Evolutionary conservation across 2,329 filamentous ascomycete genomes (phyloP).

Genomic region (Piedraia hortae): DNA sequence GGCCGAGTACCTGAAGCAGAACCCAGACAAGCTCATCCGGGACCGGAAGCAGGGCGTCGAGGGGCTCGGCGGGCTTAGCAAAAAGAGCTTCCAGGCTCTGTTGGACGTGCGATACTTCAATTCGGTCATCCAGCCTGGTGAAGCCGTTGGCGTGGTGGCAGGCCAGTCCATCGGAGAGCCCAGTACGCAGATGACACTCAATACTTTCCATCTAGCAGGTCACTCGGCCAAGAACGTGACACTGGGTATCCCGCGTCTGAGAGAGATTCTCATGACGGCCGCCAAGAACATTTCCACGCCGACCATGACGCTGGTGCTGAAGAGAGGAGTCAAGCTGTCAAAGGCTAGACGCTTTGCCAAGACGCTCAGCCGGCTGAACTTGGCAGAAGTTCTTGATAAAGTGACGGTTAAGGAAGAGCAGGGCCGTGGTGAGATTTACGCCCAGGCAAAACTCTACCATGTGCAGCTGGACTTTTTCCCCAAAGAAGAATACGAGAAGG

Average conservation of each 20-base stretch:
- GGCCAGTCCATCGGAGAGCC: constrained; percentile 92
- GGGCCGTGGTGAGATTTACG: constrained; percentile 38
- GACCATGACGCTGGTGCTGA: constrained; percentile 59
- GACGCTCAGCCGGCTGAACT: constrained; percentile 59
- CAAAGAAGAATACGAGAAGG: constrained; percentile 50
- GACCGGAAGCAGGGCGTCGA: constrained; percentile 28
- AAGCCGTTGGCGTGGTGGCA: constrained; percentile 89
- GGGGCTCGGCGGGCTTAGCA: constrained; percentile 18
- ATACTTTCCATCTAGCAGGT: constrained; percentile 97
- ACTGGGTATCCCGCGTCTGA: constrained; percentile 80
- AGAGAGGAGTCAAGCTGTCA: constrained; percentile 38
- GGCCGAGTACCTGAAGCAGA: constrained; percentile 50
- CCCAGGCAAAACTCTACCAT: constrained; percentile 60
- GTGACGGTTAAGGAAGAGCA: constrained; percentile 57
- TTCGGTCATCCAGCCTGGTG: constrained; percentile 77
- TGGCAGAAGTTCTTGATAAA: constrained; percentile 61
- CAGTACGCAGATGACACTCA: constrained; percentile 96
- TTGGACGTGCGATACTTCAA: constrained; percentile 81
- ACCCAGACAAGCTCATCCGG: constrained; percentile 32
- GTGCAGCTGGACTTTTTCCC: constrained; percentile 66
- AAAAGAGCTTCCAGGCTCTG: constrained; percentile 56
- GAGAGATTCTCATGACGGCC: constrained; percentile 97
- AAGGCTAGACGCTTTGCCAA: constrained; percentile 66
- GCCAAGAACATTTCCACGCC: constrained; percentile 73
- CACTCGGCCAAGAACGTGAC: constrained; percentile 98